Conservation (phyloP, 176 grass and related monocot species). For the Musa schizocarpa region DNA sequence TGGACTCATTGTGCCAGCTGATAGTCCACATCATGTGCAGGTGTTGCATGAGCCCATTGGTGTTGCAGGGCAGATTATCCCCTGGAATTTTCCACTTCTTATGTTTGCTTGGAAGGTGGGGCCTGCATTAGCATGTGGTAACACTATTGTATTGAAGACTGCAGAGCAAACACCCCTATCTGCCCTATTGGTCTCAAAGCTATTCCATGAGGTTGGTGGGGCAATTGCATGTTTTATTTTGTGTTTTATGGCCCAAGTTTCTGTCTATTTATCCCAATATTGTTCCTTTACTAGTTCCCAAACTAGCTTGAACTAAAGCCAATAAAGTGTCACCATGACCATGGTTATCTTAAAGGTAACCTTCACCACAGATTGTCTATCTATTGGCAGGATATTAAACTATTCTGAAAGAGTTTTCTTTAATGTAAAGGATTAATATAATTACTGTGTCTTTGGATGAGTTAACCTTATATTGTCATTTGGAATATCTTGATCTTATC, state of each 20-base stretch:
- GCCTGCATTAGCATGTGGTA: conserved; percentile 82
- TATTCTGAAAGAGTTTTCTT: too few relatives aligned
- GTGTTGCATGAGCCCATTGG: conserved; percentile 89
- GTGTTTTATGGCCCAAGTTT: background rate
- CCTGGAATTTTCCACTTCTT: conserved; percentile 89
- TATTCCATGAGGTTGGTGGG: conserved; percentile 66
- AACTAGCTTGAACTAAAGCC: background rate
- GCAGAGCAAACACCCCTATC: conserved; percentile 88
- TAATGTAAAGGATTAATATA: background rate
- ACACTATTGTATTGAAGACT: conserved; percentile 77
- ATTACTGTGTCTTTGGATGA: background rate
- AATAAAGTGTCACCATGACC: background rate
- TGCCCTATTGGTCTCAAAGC: conserved; percentile 48
- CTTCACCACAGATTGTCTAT: too few relatives aligned
- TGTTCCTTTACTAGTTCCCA: background rate
- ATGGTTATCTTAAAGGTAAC: background rate
- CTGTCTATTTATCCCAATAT: background rate
- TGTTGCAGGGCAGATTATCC: conserved; percentile 77
- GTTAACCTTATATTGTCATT: background rate
- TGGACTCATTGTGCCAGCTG: conserved; percentile 66
- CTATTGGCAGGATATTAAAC: too few relatives aligned
- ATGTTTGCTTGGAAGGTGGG: conserved; percentile 93
- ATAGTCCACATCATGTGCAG: conserved; percentile 64
- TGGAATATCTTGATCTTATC: background rate
- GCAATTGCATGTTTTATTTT: background rate